Percentiles rank a stretch among this genome's conserved stretches.
Conservation (phyloP, 345 rosid species). For the Lumnitzera racemosa region DNA sequence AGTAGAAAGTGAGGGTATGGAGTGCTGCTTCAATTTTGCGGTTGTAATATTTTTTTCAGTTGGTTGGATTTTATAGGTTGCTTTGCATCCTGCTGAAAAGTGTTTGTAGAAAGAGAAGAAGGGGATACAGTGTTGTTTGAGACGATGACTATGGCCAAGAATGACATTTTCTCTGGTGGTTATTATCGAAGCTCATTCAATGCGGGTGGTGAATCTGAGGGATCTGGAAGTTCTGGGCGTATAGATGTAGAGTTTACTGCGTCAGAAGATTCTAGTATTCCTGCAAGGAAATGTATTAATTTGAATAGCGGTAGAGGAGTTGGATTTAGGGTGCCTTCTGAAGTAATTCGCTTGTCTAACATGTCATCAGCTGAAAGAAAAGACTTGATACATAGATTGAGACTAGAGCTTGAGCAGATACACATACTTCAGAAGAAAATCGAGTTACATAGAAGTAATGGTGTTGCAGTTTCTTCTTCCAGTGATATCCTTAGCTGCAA, state of each 20-base stretch:
- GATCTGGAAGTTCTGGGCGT: constrained; percentile 71
- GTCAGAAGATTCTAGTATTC: constrained; percentile 58
- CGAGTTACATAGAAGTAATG: constrained; percentile 41
- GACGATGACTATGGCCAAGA: constrained; percentile 39
- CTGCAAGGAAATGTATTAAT: constrained; percentile 46
- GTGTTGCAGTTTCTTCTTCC: constrained; percentile 44
- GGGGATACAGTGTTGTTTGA: too few species aligned
- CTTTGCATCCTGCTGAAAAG: too few species aligned
- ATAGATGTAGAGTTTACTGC: constrained; percentile 61
- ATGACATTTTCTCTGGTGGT: constrained; percentile 43
- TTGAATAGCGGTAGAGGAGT: constrained; percentile 42
- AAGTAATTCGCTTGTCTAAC: constrained; percentile 52
- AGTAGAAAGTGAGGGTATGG: too few species aligned
- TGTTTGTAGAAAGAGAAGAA: too few species aligned
- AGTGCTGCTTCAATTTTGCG: too few species aligned
- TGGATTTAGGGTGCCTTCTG: constrained; percentile 49
- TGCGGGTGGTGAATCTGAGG: constrained; percentile 71
- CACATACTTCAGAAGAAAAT: constrained; percentile 54
- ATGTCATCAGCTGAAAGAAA: constrained; percentile 60
- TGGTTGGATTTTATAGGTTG: too few species aligned
- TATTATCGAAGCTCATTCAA: constrained; percentile 39
- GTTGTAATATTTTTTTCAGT: too few species aligned
- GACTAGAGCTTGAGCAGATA: constrained; percentile 62
- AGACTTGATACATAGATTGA: constrained; percentile 47
- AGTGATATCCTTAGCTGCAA: constrained; percentile 62